Base-by-base conservation (phyloP, 139 green algal genomes). In the Nannochloris sp. region DNA sequence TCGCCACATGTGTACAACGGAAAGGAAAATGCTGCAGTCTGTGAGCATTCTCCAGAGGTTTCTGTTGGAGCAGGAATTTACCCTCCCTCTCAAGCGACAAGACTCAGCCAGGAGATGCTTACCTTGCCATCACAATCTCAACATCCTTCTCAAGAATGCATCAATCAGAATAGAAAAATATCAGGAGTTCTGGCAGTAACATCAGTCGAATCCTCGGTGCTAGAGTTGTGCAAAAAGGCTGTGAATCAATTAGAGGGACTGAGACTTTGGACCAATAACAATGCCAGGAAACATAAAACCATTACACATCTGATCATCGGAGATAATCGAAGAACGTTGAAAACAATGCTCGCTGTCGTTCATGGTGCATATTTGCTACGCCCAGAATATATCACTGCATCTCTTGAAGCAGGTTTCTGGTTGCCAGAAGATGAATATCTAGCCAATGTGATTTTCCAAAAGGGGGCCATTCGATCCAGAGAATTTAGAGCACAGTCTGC, bases 301-400 rank as follows among this genome's bases (percentile, higher is more conserved):
- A 46, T 81, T 19, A 87, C 77, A 1, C 80, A 88, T 66, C 44
- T 88, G 43, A 66, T 88, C n/a, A 21, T 85, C 9, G 79, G 79
- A 3, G 56, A 40, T 15, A 61, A 75, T 44, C 68, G 74, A 5
- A 78, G 80, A 57, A 88, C 82, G 3, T 25, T 87, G 18, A 88
- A 88, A 70, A 53, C 78, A 15, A 75, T 88, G 62, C 60, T 88
- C 61, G 81, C 72, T 1, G 71, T 90, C 12, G 79, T 81, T 19
- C 75, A 75, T 43, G 83, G 83, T 5, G 81, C 83, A 1, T 50
- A 58, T 37, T 64, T 90, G 58, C 37, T 89, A 11, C 65, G 34
- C 16, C 81, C 83, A 12, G 55, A 74, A 12, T 89, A 82, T 82
- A 36, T 89, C 6, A 71, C 66, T 3, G 78, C 72, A 0, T 83